Conservation (phyloP, 2,329 filamentous ascomycete genomes). For the Phialophora macrospora region DNA sequence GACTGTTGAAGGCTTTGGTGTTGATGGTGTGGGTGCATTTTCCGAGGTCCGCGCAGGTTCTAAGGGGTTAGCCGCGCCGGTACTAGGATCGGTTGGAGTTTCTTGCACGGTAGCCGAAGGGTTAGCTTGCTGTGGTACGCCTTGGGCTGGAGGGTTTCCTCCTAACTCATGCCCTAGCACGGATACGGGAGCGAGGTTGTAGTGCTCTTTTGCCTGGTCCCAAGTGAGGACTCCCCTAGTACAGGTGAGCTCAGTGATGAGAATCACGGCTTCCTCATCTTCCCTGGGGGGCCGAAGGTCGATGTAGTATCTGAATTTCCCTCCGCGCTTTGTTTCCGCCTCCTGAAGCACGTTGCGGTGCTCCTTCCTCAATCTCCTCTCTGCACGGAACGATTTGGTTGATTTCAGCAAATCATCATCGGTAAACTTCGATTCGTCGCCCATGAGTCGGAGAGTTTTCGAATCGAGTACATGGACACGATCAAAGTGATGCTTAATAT, state of each 20-base stretch:
- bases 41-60: not conserved
- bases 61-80: not conserved
- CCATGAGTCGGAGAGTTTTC: constrained; percentile 40
- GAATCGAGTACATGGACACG: constrained; percentile 45
- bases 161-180: constrained; percentile 54
- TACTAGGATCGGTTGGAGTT: not conserved
- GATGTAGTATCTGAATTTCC: constrained; percentile 60
- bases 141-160: constrained; percentile 27
- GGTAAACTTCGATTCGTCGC: constrained; percentile 41
- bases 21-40: constrained; percentile 1
- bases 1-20: not conserved
- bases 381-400: constrained; percentile 37
- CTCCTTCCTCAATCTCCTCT: constrained; percentile 28
- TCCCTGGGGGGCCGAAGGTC: constrained; percentile 67
- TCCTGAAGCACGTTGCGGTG: constrained; percentile 17
- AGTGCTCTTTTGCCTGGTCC: constrained; percentile 52
- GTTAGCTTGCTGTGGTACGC: not conserved
- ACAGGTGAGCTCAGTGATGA: constrained; percentile 64
- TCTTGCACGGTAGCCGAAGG: not conserved
- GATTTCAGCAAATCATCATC: constrained; percentile 41
- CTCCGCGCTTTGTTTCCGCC: constrained; percentile 22
- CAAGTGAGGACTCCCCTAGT: constrained; percentile 62
- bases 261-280: constrained; percentile 66
- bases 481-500: constrained; percentile 36
- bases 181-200: constrained; percentile 46